These are phyloP conservation scores for Panellus pusillus DNA, from an alignment of 768 basidiomycete genomes.

Conservation along the genomic window DNA sequence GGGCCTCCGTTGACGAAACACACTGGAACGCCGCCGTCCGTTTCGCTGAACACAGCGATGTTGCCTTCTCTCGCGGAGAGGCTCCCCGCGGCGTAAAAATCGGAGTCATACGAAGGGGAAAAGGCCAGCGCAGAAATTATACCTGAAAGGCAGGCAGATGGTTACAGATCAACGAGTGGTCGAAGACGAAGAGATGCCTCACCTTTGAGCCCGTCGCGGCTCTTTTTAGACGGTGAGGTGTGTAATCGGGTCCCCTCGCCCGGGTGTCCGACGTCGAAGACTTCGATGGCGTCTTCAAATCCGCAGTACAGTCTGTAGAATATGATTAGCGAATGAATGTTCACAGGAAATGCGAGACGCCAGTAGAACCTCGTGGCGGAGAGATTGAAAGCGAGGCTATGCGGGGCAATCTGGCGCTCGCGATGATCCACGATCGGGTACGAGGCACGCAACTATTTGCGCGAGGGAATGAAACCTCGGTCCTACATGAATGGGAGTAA, in stretches of 20 bases:
- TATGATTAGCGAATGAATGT: not conserved
- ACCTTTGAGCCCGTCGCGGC: constrained; percentile 89
- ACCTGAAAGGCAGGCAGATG: constrained; percentile 43
- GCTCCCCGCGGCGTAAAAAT: constrained; percentile 79
- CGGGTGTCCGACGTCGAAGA: constrained; percentile 74
- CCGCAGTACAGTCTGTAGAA: constrained; percentile 77
- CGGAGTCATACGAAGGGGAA: constrained; percentile 57
- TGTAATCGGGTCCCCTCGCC: constrained; percentile 71
- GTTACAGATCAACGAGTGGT: not conserved
- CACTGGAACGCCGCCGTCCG: constrained; percentile 50
- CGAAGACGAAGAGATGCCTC: not conserved
- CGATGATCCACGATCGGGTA: constrained; percentile 91
- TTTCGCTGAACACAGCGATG: constrained; percentile 68
- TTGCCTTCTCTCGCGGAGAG: constrained; percentile 57
- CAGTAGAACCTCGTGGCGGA: constrained; percentile 59
- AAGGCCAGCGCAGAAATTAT: constrained; percentile 87
- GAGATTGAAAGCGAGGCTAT: constrained; percentile 76
- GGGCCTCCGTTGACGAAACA: constrained; percentile 64
- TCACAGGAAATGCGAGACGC: not conserved
- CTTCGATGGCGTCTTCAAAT: constrained; percentile 81
- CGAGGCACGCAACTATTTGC: constrained; percentile 76
- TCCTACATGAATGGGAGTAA: not conserved
- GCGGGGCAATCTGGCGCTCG: constrained; percentile 89
- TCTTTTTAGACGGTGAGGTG: constrained; percentile 74
- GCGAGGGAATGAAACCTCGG: not conserved